These are phyloP conservation scores for Cystobasidium pallidum DNA, from an alignment of 1,284 basidiomycete species.

Conservation along the genomic window DNA sequence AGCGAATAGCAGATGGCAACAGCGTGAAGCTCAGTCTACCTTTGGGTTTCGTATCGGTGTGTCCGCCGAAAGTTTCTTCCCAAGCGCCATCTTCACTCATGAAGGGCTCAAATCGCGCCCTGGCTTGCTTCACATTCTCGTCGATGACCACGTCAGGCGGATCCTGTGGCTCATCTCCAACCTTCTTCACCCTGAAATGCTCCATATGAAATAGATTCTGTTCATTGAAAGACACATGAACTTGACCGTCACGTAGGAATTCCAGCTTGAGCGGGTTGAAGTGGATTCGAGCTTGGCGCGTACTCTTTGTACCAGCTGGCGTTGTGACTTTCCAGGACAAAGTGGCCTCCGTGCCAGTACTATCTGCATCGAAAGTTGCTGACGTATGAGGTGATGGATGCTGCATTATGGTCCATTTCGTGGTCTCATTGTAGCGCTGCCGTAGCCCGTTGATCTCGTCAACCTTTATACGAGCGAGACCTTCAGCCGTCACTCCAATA, in stretches of 20 bases:
- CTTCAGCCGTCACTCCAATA: slow-evolving; percentile 73
- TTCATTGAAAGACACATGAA: slow-evolving; percentile 87
- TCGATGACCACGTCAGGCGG: slow-evolving; percentile 62
- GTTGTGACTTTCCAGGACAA: slow-evolving; percentile 47
- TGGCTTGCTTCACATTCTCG: slow-evolving; percentile 67
- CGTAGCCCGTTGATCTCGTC: slow-evolving; percentile 77
- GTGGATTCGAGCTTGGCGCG: slow-evolving; percentile 64
- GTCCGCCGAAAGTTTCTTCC: slow-evolving; percentile 84
- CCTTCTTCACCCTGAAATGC: slow-evolving; percentile 79
- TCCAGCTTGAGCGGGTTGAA: slow-evolving; percentile 75
- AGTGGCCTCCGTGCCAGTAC: slow-evolving; percentile 57
- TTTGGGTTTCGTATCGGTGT: slow-evolving; percentile 93
- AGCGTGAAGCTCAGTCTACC: slow-evolving; percentile 62
- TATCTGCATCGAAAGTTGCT: slow-evolving; percentile 63
- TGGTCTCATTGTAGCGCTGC: slow-evolving; percentile 85
- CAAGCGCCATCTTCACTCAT: slow-evolving; percentile 74
- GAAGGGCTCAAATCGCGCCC: slow-evolving; percentile 61
- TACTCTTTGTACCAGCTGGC: not conserved
- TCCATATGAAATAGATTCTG: slow-evolving; percentile 94
- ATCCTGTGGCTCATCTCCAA: slow-evolving; percentile 53
- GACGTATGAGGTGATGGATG: slow-evolving; percentile 64
- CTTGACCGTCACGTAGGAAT: slow-evolving; percentile 69
- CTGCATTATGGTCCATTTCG: slow-evolving; percentile 76
- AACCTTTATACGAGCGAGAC: slow-evolving; percentile 79
- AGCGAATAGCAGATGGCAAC: not conserved